These are phyloP conservation scores for Wickerhamiella azyma DNA, from an alignment of 805 yeast species.

Conservation along the genomic window DNA sequence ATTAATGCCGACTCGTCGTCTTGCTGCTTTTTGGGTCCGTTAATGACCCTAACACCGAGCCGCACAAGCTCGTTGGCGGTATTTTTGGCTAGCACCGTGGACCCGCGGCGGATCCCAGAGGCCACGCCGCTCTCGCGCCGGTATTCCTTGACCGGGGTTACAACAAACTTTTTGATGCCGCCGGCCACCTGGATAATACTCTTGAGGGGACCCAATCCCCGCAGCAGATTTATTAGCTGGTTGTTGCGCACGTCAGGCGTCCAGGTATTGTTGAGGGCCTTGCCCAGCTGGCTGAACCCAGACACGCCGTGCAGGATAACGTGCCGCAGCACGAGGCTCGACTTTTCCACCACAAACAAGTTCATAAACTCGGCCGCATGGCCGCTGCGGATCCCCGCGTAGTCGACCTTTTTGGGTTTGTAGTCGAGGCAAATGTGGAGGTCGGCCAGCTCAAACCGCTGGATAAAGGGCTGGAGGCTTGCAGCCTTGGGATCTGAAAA, in stretches of 20 bases:
- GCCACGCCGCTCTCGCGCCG: constrained; percentile 7
- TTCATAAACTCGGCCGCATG: constrained; percentile 78
- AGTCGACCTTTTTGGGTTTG: constrained; percentile 81
- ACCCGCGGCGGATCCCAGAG: constrained; percentile 9
- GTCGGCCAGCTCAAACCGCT: constrained; percentile 37
- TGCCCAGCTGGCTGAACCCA: constrained; percentile 53
- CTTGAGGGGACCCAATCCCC: constrained; percentile 73
- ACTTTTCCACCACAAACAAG: constrained; percentile 77
- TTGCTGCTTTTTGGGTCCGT: constrained; percentile 3
- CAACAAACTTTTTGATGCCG: constrained; percentile 60
- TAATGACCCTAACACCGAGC: constrained; percentile 3
- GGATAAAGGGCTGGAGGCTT: constrained; percentile 34
- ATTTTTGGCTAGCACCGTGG: constrained; percentile 4
- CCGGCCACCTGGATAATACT: constrained; percentile 66
- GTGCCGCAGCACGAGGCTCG: constrained; percentile 50
- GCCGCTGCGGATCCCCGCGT: constrained; percentile 73
- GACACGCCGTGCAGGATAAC: constrained; percentile 58
- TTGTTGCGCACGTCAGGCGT: constrained; percentile 73
- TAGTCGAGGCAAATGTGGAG: constrained; percentile 67
- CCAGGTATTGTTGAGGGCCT: constrained; percentile 56
- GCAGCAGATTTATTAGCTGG: constrained; percentile 66
- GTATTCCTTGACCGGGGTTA: constrained; percentile 17
- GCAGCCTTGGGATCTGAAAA: not conserved
- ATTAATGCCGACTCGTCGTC: constrained; percentile 1
- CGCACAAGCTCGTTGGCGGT: constrained; percentile 7